Conservation (phyloP, 805 yeast species). For the Saccharomycopsis lassenensis region DNA sequence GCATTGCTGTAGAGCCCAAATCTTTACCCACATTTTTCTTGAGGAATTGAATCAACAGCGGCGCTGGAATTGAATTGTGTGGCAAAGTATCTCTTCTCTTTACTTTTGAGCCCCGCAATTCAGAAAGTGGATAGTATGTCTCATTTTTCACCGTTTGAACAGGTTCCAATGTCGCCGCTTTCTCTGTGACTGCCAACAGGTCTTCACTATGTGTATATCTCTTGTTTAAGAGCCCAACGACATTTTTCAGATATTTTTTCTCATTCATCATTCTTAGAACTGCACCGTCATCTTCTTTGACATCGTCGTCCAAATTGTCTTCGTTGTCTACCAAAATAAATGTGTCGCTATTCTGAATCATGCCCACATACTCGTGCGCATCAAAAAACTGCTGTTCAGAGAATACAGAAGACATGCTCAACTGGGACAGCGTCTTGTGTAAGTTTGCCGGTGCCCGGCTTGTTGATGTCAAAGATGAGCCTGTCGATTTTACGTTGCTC, state of each 20-base stretch:
- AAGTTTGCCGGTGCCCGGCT: too few species aligned
- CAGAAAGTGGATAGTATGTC: too few species aligned
- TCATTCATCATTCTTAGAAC: conserved; percentile 11
- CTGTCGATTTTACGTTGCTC: too few species aligned
- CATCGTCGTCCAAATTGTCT: conserved; percentile 23
- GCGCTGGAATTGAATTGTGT: too few species aligned
- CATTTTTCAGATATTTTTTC: conserved; percentile 11
- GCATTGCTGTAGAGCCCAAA: conserved; percentile 77
- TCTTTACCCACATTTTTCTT: conserved; percentile 92
- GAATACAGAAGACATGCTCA: too few species aligned
- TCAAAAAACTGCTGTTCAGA: conserved; percentile 54
- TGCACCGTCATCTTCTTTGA: conserved; percentile 18
- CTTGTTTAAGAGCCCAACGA: conserved; percentile 10
- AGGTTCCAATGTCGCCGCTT: too few species aligned
- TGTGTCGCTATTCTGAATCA: conserved; percentile 29
- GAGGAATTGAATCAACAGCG: conserved; percentile 66
- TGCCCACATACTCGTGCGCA: conserved; percentile 54
- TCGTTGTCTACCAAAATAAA: conserved; percentile 42
- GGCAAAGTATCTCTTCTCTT: too few species aligned
- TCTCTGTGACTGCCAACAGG: too few species aligned
- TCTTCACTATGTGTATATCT: too few species aligned
- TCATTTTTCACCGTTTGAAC: too few species aligned
- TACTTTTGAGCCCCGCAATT: not conserved
- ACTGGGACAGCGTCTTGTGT: too few species aligned
- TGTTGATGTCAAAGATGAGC: too few species aligned